Evolutionary conservation across 352 stramenopile species (phyloP), one percentile per base, ranked within the genome.

Genomic region (Phytophthora ohioensis): DNA sequence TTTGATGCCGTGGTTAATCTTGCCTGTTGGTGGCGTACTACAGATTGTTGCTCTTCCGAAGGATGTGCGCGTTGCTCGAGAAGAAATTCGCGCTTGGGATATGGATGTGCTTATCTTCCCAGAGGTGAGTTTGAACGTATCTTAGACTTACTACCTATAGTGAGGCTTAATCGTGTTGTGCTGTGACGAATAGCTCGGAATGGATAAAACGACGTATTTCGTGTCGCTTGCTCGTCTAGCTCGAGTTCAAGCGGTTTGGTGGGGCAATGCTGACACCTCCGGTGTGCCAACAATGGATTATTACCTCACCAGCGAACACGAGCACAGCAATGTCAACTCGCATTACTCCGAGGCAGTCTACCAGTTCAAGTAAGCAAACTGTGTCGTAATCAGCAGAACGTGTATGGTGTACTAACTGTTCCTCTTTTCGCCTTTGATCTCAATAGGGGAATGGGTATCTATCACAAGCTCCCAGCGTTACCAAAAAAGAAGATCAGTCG

Each of bases 141-240:
- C 2, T 45, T 41, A 34, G 5, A 30, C 36, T 11, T 38, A 27
- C 21, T 27, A 27, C 21, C 21, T 27, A 27, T 27, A 27, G 21
- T 34, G 51, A 27, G 32, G 9, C 27, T 21, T 42, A 55, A 13
- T 30, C 42, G 38, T 27, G n/a, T 46, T 57, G 35, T 21, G 64
- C 13, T 63, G 21, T 60, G 42, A 4, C 68, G 12, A 9, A 34
- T 57, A 95, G 87, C 76, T 95, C 38, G 87, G 87, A 5, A 87
- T 89, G 73, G 85, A 95, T 67, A 89, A 91, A 41, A 85, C 81
- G n/a, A 90, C 84, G 7, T 95, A 85, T 53, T 93, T 94, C 48
- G 42, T 95, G 21, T 85, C 84, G 34, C 86, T 91, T 27, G 66
- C 80, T 57, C 85, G 85, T 0, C 73, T 95, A 30, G 88, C 88